Percentiles rank a stretch among this genome's conserved stretches.
Conservation (phyloP, 345 rosid genomes). For the Punica granatum region DNA sequence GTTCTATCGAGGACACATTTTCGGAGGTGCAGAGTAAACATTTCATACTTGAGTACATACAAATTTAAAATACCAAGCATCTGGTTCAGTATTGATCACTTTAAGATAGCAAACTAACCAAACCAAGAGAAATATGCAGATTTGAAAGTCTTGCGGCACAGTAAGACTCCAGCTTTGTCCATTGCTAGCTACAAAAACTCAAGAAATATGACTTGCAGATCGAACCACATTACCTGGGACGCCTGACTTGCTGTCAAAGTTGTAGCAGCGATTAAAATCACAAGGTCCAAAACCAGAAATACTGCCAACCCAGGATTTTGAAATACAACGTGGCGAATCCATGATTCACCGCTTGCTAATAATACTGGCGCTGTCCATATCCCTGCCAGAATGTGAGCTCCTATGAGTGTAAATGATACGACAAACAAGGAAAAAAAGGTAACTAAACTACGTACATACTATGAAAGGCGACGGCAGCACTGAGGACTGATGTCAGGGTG, state of each 20-base stretch:
- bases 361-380: constrained; percentile 42
- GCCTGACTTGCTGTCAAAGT: constrained; percentile 59
- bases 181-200: not conserved
- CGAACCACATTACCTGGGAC: constrained; percentile 43
- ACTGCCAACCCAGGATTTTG: constrained; percentile 61
- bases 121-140: not conserved
- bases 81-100: too few species aligned
- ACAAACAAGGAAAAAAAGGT: not conserved
- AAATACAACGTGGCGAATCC: constrained; percentile 49
- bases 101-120: too few species aligned
- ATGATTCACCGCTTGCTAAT: constrained; percentile 34
- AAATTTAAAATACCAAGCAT: too few species aligned
- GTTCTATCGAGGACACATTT: too few species aligned
- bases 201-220: not conserved
- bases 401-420: not conserved
- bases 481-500: constrained; percentile 41
- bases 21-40: too few species aligned
- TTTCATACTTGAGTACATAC: too few species aligned
- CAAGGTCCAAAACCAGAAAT: constrained; percentile 51
- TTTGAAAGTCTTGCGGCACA: too few species aligned
- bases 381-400: constrained; percentile 36
- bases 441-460: constrained; percentile 37
- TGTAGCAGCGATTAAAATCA: constrained; percentile 47
- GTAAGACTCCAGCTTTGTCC: too few species aligned
- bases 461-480: constrained; percentile 55